Percentiles rank a stretch among this genome's conserved stretches.
These are phyloP conservation scores for Gautieria morchelliformis DNA, from an alignment of 768 basidiomycete species.

Conservation along the genomic window DNA sequence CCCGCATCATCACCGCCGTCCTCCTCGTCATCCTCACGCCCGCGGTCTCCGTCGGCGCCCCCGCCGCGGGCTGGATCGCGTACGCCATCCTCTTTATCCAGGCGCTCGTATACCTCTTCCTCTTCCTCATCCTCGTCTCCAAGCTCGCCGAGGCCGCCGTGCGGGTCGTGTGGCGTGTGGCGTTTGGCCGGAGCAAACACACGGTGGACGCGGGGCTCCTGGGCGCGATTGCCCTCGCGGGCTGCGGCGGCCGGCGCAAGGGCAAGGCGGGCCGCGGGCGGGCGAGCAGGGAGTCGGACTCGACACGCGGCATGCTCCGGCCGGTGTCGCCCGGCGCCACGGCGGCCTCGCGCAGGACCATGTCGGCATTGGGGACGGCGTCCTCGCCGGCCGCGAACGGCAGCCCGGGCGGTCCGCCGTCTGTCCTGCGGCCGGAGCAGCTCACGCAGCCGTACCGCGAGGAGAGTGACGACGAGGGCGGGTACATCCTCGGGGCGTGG, in stretches of 20 bases:
- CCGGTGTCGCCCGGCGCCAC: too few relatives aligned
- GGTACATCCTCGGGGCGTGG: slow-evolving; percentile 95
- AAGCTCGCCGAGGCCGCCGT: slow-evolving; percentile 80
- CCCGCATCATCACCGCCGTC: slow-evolving; percentile 83
- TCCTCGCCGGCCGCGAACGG: too few relatives aligned
- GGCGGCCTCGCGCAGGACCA: too few relatives aligned
- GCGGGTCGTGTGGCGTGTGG: slow-evolving; percentile 64
- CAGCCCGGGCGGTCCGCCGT: too few relatives aligned
- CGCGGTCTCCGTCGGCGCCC: slow-evolving; percentile 75
- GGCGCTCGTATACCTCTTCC: slow-evolving; percentile 73
- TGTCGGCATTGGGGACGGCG: too few relatives aligned
- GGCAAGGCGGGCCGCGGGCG: slow-evolving; percentile 28
- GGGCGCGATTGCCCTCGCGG: slow-evolving; percentile 67
- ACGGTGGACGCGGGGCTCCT: slow-evolving; percentile 80
- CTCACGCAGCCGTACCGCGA: slow-evolving; percentile 67
- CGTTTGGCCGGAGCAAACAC: slow-evolving; percentile 77
- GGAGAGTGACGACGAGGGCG: slow-evolving; percentile 70
- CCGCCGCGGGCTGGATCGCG: slow-evolving; percentile 85
- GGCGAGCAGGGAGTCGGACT: too few relatives aligned
- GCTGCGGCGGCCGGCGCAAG: slow-evolving; percentile 53
- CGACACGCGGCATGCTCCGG: too few relatives aligned
- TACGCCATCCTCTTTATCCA: slow-evolving; percentile 83
- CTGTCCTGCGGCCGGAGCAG: slow-evolving; percentile 71
- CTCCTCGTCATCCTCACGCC: slow-evolving; percentile 85
- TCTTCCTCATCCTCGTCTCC: slow-evolving; percentile 69